These are phyloP conservation scores for Mycena haematopus DNA, from an alignment of 768 basidiomycete genomes.

Conservation along the genomic window DNA sequence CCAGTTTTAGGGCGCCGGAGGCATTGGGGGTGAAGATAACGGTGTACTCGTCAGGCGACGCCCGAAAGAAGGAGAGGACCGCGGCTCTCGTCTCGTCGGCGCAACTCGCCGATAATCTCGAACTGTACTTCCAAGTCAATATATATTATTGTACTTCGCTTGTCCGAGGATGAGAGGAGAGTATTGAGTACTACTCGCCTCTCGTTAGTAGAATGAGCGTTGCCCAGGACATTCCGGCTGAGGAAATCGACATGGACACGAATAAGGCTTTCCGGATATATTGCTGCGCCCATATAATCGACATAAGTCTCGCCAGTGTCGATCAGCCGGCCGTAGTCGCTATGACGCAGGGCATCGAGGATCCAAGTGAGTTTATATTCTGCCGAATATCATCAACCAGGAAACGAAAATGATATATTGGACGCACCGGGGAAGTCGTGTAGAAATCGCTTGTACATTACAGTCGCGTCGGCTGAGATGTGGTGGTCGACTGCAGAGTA, in stretches of 20 bases:
- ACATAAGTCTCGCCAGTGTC: constrained; percentile 75
- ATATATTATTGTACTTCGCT: no score
- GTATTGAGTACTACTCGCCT: constrained; percentile 51
- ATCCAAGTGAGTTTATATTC: constrained; percentile 75
- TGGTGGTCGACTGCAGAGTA: background rate
- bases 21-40: constrained; percentile 86
- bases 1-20: constrained; percentile 76
- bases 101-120: constrained; percentile 66
- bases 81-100: constrained; percentile 72
- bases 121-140: constrained; percentile 47
- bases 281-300: constrained; percentile 86
- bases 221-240: constrained; percentile 69
- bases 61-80: constrained; percentile 77
- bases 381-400: constrained; percentile 23
- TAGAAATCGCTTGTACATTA: constrained; percentile 4
- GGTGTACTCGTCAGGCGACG: constrained; percentile 70
- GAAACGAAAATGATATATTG: background rate
- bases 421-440: constrained; percentile 6
- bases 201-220: constrained; percentile 82
- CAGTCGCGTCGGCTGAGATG: background rate
- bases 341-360: constrained; percentile 67
- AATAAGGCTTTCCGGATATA: constrained; percentile 81
- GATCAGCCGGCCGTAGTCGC: constrained; percentile 64
- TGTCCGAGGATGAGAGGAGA: background rate
- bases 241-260: constrained; percentile 74